Conservation (phyloP, 2,329 filamentous ascomycete species). For the Paraphaeosphaeria minitans region DNA sequence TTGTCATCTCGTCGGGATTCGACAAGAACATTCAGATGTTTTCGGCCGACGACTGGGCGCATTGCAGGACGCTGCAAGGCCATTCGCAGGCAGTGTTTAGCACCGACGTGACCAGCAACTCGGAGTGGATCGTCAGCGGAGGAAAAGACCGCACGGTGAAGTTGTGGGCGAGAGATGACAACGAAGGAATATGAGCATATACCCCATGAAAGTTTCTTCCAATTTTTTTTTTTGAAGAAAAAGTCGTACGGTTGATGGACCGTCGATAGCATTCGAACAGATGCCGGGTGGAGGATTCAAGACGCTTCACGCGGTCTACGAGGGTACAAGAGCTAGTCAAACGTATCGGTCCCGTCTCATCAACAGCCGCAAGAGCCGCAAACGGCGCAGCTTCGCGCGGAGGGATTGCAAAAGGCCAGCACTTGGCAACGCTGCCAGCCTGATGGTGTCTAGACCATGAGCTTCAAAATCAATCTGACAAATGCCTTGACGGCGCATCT, state of each 20-base stretch:
- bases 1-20: conserved; percentile 89
- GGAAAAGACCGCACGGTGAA: conserved; percentile 96
- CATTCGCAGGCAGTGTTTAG: conserved; percentile 93
- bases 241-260: not conserved
- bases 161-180: conserved; percentile 82
- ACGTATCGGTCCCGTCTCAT: not conserved
- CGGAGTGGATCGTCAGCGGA: conserved; percentile 90
- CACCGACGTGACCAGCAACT: conserved; percentile 84
- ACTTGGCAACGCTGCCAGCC: not conserved
- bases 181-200: conserved; percentile 38
- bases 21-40: conserved; percentile 96
- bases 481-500: not conserved
- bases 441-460: not conserved
- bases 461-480: not conserved
- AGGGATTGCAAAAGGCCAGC: not conserved
- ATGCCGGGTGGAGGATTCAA: not conserved
- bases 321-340: not conserved
- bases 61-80: conserved; percentile 84
- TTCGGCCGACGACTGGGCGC: conserved; percentile 93
- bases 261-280: not conserved
- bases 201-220: not conserved
- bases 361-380: not conserved
- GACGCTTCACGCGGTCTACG: not conserved
- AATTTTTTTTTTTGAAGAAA: no score
- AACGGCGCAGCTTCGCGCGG: not conserved